Conservation (phyloP, 2,329 filamentous ascomycete species). For the Colletotrichum tabaci region DNA sequence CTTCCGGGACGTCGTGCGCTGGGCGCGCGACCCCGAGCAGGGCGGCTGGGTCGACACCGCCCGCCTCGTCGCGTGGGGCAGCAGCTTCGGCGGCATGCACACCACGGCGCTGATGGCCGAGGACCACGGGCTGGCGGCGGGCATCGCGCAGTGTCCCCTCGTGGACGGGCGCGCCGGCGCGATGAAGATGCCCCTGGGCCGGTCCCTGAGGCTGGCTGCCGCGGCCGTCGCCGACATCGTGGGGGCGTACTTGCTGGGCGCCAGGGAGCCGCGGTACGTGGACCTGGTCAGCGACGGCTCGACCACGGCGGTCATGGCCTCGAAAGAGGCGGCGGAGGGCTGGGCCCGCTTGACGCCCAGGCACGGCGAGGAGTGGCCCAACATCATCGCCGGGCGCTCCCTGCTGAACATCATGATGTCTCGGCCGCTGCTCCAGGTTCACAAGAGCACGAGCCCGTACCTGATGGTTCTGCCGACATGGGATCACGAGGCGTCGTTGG, state of each 20-base stretch:
- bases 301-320: conserved; percentile 28
- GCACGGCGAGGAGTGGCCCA: conserved; percentile 8
- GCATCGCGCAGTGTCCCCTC: conserved; percentile 32
- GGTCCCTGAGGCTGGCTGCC: conserved; percentile 23
- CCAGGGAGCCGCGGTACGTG: conserved; percentile 25
- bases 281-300: conserved; percentile 31
- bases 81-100: conserved; percentile 39
- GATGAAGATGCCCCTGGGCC: conserved; percentile 20
- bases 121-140: conserved; percentile 27
- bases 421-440: conserved; percentile 22
- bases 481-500: conserved; percentile 32
- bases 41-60: conserved; percentile 13
- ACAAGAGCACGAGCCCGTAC: conserved; percentile 27
- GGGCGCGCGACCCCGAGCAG: conserved; percentile 30
- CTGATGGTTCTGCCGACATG: conserved; percentile 32
- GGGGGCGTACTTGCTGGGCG: background rate
- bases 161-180: conserved; percentile 26
- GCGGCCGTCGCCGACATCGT: conserved; percentile 20
- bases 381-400: conserved; percentile 30
- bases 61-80: conserved; percentile 35
- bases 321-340: conserved; percentile 24
- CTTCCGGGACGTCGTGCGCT: conserved; percentile 31
- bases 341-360: conserved; percentile 23
- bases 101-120: conserved; percentile 25
- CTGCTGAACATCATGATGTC: conserved; percentile 25